Evolutionary conservation across 345 rosid species (phyloP).

Genomic region (Carallia pectinifolia): DNA sequence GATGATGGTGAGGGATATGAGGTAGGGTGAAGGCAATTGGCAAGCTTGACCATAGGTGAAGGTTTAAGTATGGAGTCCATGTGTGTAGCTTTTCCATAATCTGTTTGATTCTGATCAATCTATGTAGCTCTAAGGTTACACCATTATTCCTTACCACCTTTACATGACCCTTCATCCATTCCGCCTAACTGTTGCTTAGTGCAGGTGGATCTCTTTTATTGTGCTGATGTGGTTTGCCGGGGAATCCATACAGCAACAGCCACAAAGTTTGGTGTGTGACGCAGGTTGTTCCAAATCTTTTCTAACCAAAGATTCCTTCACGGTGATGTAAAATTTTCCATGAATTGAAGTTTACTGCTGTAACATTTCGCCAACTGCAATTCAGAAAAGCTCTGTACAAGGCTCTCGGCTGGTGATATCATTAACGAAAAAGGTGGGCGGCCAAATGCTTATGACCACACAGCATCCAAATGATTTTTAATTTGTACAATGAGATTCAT

Average conservation of each 20-base stretch:
- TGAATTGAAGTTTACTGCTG: not conserved
- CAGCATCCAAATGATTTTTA: no score
- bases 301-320: no score
- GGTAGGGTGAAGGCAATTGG: not conserved
- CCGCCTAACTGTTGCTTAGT: not conserved
- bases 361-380: not conserved
- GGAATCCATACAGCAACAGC: no score
- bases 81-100: not conserved
- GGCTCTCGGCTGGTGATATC: not conserved
- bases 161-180: not conserved
- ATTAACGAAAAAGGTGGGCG: no score
- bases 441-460: no score
- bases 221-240: not conserved
- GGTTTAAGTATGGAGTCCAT: not conserved
- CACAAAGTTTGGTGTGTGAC: no score
- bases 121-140: no score
- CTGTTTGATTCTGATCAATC: not conserved
- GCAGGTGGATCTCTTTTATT: not conserved
- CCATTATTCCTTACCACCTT: not conserved
- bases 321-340: not conserved
- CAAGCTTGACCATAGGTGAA: constrained; percentile 3
- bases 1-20: not conserved
- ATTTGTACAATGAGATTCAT: no score
- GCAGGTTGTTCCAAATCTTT: no score
- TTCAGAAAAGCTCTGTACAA: not conserved